A percentile compares a stretch with the other conserved stretches of the same genome.
phyloP scores from a whole-genome alignment of 2,329 filamentous ascomycete genomes.

The Alternaria rosae region DNA sequence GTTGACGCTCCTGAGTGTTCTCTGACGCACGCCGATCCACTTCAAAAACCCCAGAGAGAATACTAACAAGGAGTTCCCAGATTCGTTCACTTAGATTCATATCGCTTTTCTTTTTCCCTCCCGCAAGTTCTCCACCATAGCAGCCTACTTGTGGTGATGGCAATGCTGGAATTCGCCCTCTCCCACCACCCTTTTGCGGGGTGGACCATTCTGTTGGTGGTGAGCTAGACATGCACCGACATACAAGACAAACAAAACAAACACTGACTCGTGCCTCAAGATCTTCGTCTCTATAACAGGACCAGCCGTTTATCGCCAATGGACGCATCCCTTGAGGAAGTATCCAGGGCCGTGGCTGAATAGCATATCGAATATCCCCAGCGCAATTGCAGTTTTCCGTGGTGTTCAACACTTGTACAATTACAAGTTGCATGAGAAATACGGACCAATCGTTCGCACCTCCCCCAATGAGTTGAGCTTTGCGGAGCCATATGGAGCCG shows the following conservation, averaged over 20 bases:
- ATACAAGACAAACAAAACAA: neutral
- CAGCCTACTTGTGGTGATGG: neutral
- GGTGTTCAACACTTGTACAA: conserved; percentile 1
- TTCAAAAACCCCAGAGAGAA: neutral
- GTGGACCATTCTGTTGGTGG: neutral
- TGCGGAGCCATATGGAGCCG: neutral
- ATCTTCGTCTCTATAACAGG: neutral
- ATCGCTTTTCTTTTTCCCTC: neutral
- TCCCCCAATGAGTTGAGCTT: neutral
- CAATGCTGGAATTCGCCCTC: neutral
- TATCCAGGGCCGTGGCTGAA: neutral
- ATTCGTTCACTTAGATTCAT: neutral
- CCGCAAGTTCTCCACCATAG: neutral
- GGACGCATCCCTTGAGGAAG: neutral
- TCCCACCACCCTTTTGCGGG: neutral
- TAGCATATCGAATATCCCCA: neutral
- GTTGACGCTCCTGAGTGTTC: neutral
- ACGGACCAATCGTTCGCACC: neutral
- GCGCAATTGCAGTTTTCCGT: neutral
- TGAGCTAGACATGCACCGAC: neutral
- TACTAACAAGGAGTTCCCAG: neutral
- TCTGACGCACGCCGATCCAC: neutral
- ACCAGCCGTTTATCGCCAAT: neutral
- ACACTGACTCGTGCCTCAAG: neutral
- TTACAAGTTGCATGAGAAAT: neutral